Evolutionary conservation across 106 monocot species (phyloP), one percentile per base, ranked within the genome.

Genomic region (Iris macrosiphon): DNA sequence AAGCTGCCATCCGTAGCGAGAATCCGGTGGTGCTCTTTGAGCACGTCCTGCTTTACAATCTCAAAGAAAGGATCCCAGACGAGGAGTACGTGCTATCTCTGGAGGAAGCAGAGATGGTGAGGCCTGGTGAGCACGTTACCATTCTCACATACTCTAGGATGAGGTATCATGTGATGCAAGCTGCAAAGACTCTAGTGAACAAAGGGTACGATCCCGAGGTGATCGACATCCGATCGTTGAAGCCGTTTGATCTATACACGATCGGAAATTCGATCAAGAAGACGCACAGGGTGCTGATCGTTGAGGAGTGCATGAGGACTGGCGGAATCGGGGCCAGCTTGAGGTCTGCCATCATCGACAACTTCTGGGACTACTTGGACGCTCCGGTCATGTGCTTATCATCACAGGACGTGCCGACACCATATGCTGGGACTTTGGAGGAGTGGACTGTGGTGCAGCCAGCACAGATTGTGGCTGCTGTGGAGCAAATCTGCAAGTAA

Each of bases 301-400:
- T 95, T 7, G 95, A 95, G 79, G 95, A 95, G 55, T 95, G 95
- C 73, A 95, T 89, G 95, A 61, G 95, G 6, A 95, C 95, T 0
- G 95, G 95, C 3, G 95, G 95, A 0, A 95, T 95, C 4, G 95
- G 95, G 14, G 85, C 95, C 7, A 95, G 95, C 25, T 55, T 95
- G 34, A 78, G 84, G 65, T 46, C 95, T 0, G 85, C 94, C 21
- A 95, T 95, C 29, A 85, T 95, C 2, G 89, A 95, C 54, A 89
- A 89, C 39, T 95, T 95, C 75, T 95, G 89, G 82, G 94, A 95
- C 39, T 85, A 85, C 39, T 55, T 95, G 28, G 94, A 95, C 56
- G 89, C 94, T 3, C 78, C 81, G 6, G 55, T 85, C 26, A 57
- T 79, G 78, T 89, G 95, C 52, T 65, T 95, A 62, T 89, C 89